Conservation (phyloP, 192 early-diverging fungal species). For the Coemansia sp. region DNA sequence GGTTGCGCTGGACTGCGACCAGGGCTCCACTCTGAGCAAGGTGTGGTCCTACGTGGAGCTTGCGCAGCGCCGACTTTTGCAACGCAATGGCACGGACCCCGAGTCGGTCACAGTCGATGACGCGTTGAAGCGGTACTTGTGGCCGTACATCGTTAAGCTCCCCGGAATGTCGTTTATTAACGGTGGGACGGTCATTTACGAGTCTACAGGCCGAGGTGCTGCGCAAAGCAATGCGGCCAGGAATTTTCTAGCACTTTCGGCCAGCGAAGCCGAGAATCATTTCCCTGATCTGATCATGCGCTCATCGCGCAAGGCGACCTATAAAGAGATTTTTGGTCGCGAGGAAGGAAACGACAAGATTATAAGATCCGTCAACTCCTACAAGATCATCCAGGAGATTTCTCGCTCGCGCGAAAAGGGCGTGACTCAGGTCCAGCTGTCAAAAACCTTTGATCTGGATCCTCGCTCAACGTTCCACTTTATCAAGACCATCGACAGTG, state of each 20-base stretch:
- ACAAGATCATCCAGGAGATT: constrained; percentile 24
- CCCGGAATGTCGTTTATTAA: constrained; percentile 24
- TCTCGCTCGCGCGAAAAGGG: constrained; percentile 35
- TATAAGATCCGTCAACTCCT: constrained; percentile 12
- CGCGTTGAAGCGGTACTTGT: constrained; percentile 31
- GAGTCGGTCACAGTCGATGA: constrained; percentile 7
- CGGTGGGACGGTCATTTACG: constrained; percentile 13
- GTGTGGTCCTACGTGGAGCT: constrained; percentile 41
- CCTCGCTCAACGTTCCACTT: constrained; percentile 41
- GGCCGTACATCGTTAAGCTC: constrained; percentile 33
- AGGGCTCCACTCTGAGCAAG: constrained; percentile 29
- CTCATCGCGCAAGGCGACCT: constrained; percentile 20
- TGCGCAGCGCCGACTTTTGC: constrained; percentile 25
- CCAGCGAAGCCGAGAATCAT: constrained; percentile 11
- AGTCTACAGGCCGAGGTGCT: background rate
- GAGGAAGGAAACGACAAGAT: constrained; percentile 33
- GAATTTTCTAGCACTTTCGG: background rate
- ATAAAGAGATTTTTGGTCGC: constrained; percentile 35
- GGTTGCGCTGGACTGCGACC: constrained; percentile 40
- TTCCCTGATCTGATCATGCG: constrained; percentile 32
- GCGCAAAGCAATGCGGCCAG: constrained; percentile 2
- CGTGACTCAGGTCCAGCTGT: constrained; percentile 31
- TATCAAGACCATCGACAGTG: constrained; percentile 35
- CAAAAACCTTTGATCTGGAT: constrained; percentile 27
- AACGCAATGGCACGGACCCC: constrained; percentile 5